phyloP scores from a whole-genome alignment of 2,329 filamentous ascomycete species.

The Chlorencoelia australis region DNA sequence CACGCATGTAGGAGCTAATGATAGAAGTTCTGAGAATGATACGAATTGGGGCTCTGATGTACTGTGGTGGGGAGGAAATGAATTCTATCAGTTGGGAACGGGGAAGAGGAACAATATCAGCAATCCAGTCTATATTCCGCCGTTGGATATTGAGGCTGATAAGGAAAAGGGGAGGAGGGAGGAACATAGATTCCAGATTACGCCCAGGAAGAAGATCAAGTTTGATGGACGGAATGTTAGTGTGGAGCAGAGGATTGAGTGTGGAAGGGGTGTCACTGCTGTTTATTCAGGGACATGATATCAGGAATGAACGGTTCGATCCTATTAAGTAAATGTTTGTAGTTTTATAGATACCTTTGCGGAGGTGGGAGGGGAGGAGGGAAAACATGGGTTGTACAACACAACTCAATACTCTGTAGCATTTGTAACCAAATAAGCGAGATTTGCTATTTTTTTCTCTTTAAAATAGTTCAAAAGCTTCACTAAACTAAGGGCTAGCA shows the following conservation, averaged over 20 bases:
- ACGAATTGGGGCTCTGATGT: conserved; percentile 85
- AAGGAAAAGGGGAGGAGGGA: conserved; percentile 52
- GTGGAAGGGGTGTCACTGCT: conserved; percentile 70
- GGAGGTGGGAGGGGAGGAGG: too few species aligned
- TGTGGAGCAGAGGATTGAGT: conserved; percentile 81
- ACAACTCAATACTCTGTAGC: too few species aligned
- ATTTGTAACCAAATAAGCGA: too few species aligned
- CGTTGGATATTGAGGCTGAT: conserved; percentile 57
- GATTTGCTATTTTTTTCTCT: too few species aligned
- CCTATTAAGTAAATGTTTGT: too few species aligned
- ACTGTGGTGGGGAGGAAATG: conserved; percentile 91
- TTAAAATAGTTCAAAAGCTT: too few species aligned
- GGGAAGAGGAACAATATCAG: conserved; percentile 76
- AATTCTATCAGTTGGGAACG: conserved; percentile 85
- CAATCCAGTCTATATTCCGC: conserved; percentile 67
- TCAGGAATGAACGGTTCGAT: too few species aligned
- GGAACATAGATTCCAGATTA: conserved; percentile 69
- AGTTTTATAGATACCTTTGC: too few species aligned
- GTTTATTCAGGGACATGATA: conserved; percentile 58
- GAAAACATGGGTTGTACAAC: too few species aligned
- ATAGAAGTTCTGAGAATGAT: conserved; percentile 47
- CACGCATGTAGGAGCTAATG: conserved; percentile 45
- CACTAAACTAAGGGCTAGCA: too few species aligned
- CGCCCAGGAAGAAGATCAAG: conserved; percentile 61
- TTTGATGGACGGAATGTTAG: conserved; percentile 61